A percentile compares a stretch with the other conserved stretches of the same genome.
These are phyloP conservation scores for Chaetomium fimeti DNA, from an alignment of 495 filamentous ascomycete genomes.

Conservation along the genomic window DNA sequence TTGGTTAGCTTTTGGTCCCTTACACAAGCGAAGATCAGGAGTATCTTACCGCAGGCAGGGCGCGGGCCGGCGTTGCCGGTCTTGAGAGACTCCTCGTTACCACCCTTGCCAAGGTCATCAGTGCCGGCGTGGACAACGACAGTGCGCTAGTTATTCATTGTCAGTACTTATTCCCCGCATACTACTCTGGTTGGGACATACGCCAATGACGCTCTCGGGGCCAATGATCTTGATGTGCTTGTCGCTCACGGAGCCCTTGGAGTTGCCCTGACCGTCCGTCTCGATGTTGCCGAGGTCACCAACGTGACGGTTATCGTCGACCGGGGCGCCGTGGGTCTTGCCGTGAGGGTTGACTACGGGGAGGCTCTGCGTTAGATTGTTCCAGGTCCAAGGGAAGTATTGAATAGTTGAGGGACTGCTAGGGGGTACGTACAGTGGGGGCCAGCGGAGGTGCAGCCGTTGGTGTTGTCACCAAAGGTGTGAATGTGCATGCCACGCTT, in stretches of 20 bases:
- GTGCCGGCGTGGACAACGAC: slow-evolving; percentile 92
- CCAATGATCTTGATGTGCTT: slow-evolving; percentile 89
- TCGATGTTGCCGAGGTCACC: slow-evolving; percentile 96
- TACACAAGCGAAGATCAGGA: slow-evolving; percentile 24
- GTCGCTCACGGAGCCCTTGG: slow-evolving; percentile 73
- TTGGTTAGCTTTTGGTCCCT: slow-evolving; percentile 33
- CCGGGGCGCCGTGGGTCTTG: slow-evolving; percentile 88
- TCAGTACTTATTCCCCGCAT: slow-evolving; percentile 16
- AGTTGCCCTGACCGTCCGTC: slow-evolving; percentile 87
- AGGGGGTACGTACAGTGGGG: slow-evolving; percentile 74
- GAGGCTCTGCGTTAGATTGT: slow-evolving; percentile 4
- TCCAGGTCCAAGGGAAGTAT: background rate
- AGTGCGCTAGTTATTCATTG: slow-evolving; percentile 63
- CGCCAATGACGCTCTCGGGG: slow-evolving; percentile 90
- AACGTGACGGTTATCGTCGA: slow-evolving; percentile 81
- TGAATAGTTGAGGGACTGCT: background rate
- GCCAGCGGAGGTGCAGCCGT: slow-evolving; percentile 96
- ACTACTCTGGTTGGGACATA: slow-evolving; percentile 47
- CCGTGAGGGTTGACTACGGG: slow-evolving; percentile 85
- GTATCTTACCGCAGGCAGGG: slow-evolving; percentile 77
- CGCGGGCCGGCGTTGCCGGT: slow-evolving; percentile 92
- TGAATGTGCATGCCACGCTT: slow-evolving; percentile 97
- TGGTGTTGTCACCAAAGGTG: slow-evolving; percentile 99
- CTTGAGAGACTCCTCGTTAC: slow-evolving; percentile 89
- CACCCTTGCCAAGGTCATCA: slow-evolving; percentile 91